Base-by-base conservation (phyloP, 2,329 filamentous ascomycete genomes). In the Epichloe sp. region DNA sequence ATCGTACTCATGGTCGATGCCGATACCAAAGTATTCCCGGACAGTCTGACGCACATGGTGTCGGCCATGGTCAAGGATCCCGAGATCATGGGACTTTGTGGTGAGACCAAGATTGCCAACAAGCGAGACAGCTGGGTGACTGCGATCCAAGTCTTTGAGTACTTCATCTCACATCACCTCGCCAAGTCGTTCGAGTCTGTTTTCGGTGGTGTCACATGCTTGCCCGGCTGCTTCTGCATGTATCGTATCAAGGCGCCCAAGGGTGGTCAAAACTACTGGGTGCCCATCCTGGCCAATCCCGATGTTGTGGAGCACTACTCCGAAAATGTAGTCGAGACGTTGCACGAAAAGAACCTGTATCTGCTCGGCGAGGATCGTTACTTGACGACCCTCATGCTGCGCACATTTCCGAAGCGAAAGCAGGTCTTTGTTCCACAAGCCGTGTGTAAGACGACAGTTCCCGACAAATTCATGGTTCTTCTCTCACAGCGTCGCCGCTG, bases 201-300 rank as follows among this genome's bases (percentile, higher is more conserved):
- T 58, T 98, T 98, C 69, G 93, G 93, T 71, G 93, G 93, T 85
- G 93, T 98, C 54, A 98, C 93, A 57, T 98, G 93, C 77, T 76
- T 98, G 59, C 93, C 93, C 15, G 93, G 93, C 57, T 98, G 93
- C 76, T 98, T 98, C 82, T 96, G 89, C 77, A 98, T 98, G 94
- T 98, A 98, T 74, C 87, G 93, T 63, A 97, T 98, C 79, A 98
- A 98, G 72, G 87, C 93, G 34, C 94, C 93, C 54, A 98, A 98
- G 73, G 93, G 93, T 57, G 91, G 86, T 26, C 89, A 97, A 67
- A 97, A 98, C 74, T 98, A 97, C 72, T 98, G 93, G 93, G 93
- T 98, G 23, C 93, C 93, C 7, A 97, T 98, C 62, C 79, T 98
- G 57, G 93, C 93, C 59, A 98, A 98, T 67, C 94, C 94, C 3